Percentiles rank a stretch among this genome's conserved stretches.
phyloP scores from a whole-genome alignment of 106 monocot genomes.

The Narthecium ossifragum region DNA sequence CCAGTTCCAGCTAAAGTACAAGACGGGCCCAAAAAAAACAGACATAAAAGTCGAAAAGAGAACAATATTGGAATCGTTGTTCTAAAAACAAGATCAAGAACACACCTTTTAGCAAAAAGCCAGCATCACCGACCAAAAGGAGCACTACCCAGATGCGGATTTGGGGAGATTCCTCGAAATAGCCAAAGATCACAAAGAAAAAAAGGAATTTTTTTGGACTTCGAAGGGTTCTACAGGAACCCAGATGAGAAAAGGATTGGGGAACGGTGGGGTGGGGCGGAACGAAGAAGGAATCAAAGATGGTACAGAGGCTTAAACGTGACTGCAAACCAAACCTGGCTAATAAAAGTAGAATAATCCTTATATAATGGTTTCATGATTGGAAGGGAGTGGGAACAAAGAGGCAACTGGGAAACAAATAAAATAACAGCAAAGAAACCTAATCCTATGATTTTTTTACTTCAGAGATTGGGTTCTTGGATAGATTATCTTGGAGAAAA shows the following conservation, averaged over 20 bases:
- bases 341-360: neutral
- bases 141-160: neutral
- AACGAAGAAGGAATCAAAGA: neutral
- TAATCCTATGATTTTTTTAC: no score
- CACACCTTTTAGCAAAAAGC: neutral
- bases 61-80: no score
- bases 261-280: neutral
- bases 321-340: neutral
- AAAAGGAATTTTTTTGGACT: neutral
- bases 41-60: no score
- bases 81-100: neutral
- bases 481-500: no score
- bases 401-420: neutral
- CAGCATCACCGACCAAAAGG: neutral
- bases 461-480: no score
- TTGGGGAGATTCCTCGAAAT: neutral
- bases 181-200: neutral
- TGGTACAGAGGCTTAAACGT: neutral
- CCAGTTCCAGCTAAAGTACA: no score
- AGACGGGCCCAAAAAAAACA: no score
- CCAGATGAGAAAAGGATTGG: neutral
- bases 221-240: neutral
- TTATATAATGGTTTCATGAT: neutral
- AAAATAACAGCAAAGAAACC: neutral
- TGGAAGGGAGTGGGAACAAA: neutral